phyloP scores from a whole-genome alignment of 1,139 yeast species.

The Lodderomyces parapsilosis region DNA sequence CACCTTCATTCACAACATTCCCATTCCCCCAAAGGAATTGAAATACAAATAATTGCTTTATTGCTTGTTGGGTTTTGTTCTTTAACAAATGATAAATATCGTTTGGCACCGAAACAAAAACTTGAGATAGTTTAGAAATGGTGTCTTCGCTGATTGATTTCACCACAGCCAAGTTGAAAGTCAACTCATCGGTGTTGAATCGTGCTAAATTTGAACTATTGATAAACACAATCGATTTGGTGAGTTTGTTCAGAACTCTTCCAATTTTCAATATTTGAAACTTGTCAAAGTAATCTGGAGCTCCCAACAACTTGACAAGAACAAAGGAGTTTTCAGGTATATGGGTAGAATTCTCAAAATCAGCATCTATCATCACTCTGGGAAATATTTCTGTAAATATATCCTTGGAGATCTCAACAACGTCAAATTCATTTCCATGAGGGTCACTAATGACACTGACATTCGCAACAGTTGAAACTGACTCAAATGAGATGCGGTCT shows the following conservation, averaged over 20 bases:
- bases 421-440: constrained; percentile 24
- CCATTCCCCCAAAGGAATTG: constrained; percentile 30
- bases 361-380: constrained; percentile 11
- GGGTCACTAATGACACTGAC: constrained; percentile 35
- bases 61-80: constrained; percentile 21
- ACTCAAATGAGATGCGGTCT: constrained; percentile 1
- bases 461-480: constrained; percentile 24
- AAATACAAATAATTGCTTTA: constrained; percentile 28
- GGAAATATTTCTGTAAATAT: constrained; percentile 35
- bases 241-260: constrained; percentile 22
- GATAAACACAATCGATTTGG: constrained; percentile 33
- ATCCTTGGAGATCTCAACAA: constrained; percentile 35
- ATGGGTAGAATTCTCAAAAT: constrained; percentile 5
- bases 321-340: constrained; percentile 22
- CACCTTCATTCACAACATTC: constrained; percentile 33
- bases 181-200: constrained; percentile 31
- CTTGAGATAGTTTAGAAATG: constrained; percentile 31
- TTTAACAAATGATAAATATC: constrained; percentile 42
- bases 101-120: constrained; percentile 44
- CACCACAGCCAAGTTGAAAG: constrained; percentile 31
- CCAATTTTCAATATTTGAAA: constrained; percentile 38
- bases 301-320: constrained; percentile 41
- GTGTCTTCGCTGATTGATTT: constrained; percentile 27
- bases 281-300: constrained; percentile 40
- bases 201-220: constrained; percentile 35